Conservation (phyloP, 2,329 filamentous ascomycete genomes). For the Curvularia eragrostidis region DNA sequence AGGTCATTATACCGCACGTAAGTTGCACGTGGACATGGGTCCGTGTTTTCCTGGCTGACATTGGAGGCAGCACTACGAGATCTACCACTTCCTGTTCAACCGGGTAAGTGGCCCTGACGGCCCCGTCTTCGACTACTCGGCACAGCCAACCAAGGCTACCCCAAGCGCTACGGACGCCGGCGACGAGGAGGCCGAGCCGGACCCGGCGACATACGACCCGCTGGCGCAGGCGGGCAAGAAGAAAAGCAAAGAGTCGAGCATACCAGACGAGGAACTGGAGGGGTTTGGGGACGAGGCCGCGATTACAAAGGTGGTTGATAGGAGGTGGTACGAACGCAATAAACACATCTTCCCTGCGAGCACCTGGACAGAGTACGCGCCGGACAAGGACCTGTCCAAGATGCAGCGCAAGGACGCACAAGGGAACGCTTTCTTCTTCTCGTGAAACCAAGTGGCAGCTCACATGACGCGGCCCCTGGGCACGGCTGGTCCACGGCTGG, state of each 20-base stretch:
- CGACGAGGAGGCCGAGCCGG: slow-evolving; percentile 28
- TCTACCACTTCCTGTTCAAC: slow-evolving; percentile 97
- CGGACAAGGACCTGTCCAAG: slow-evolving; percentile 81
- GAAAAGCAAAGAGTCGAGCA: slow-evolving; percentile 42
- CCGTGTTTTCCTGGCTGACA: slow-evolving; percentile 18
- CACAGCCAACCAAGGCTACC: slow-evolving; percentile 55
- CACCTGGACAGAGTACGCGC: slow-evolving; percentile 93
- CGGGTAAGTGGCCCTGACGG: slow-evolving; percentile 77
- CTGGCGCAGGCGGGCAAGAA: slow-evolving; percentile 48
- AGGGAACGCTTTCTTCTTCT: slow-evolving; percentile 87
- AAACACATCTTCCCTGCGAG: slow-evolving; percentile 98
- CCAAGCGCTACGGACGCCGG: slow-evolving; percentile 29
- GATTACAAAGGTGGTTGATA: slow-evolving; percentile 91
- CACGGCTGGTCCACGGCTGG: neutral
- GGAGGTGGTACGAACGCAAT: slow-evolving; percentile 95
- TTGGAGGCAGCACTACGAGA: slow-evolving; percentile 81
- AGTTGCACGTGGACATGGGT: slow-evolving; percentile 28
- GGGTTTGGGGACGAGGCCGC: slow-evolving; percentile 79
- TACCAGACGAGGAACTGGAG: slow-evolving; percentile 65
- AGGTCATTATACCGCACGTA: slow-evolving; percentile 93
- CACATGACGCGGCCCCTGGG: neutral
- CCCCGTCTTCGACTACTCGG: slow-evolving; percentile 77
- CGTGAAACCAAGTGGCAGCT: slow-evolving; percentile 22
- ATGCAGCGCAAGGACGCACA: slow-evolving; percentile 81
- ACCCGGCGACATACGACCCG: slow-evolving; percentile 49